Evolutionary conservation across 2,329 filamentous ascomycete genomes (phyloP).

Genomic region (Microsporum canis): DNA sequence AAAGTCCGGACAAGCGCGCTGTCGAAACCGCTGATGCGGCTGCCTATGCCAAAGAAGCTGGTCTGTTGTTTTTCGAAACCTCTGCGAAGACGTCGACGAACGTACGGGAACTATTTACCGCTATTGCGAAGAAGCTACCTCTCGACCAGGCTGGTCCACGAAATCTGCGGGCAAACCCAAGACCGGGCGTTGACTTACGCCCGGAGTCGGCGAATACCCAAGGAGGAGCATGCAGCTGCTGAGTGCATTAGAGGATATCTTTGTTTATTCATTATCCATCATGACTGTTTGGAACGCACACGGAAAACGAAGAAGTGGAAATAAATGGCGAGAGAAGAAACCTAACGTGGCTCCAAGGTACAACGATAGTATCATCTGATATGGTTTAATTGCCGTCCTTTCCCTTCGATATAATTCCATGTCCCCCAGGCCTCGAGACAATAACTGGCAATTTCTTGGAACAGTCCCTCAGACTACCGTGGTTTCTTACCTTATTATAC

Average conservation of each 20-base stretch:
- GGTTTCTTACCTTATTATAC: not conserved
- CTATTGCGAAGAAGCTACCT: conserved; percentile 94
- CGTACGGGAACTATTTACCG: conserved; percentile 88
- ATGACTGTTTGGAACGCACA: not conserved
- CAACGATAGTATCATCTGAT: not conserved
- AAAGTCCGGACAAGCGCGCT: conserved; percentile 90
- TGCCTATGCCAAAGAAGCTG: conserved; percentile 86
- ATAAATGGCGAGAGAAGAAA: not conserved
- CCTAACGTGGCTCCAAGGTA: not conserved
- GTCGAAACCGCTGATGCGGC: conserved; percentile 83
- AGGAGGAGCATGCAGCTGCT: conserved; percentile 54
- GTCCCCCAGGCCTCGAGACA: not conserved
- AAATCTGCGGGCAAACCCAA: conserved; percentile 57
- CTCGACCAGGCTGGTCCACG: conserved; percentile 92
- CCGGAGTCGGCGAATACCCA: conserved; percentile 51
- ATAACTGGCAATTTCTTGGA: not conserved
- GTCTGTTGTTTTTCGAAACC: conserved; percentile 94
- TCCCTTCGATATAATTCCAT: not conserved
- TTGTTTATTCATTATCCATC: not conserved
- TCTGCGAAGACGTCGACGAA: conserved; percentile 97
- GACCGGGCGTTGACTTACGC: conserved; percentile 56
- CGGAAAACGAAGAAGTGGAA: not conserved
- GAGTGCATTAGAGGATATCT: conserved; percentile 18
- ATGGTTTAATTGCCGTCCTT: not conserved
- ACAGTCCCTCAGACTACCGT: not conserved